Percentiles rank a stretch among this genome's conserved stretches.
Conservation (phyloP, 768 basidiomycete genomes). For the Tephrocybe sp. region DNA sequence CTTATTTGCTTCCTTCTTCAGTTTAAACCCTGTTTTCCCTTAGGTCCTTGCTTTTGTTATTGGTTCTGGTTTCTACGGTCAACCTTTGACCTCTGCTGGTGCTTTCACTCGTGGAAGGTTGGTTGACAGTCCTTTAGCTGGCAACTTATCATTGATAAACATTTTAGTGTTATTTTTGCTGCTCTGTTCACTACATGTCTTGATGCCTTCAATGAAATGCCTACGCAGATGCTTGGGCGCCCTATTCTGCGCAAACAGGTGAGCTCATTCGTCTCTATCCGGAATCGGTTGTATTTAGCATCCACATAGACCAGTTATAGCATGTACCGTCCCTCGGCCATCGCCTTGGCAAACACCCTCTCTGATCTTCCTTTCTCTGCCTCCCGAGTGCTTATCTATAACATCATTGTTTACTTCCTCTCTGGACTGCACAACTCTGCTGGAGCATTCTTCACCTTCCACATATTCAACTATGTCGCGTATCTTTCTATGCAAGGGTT, state of each 20-base stretch:
- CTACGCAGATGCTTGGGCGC: constrained; percentile 75
- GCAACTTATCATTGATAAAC: background rate
- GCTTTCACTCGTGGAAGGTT: constrained; percentile 83
- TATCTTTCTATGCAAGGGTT: constrained; percentile 80
- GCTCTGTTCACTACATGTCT: constrained; percentile 65
- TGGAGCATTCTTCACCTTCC: constrained; percentile 52
- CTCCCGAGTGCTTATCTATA: constrained; percentile 52
- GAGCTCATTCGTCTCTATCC: background rate
- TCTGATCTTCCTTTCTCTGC: constrained; percentile 72
- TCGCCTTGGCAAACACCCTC: constrained; percentile 63
- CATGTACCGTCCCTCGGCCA: constrained; percentile 64
- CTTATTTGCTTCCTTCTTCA: no score
- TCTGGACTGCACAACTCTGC: constrained; percentile 43
- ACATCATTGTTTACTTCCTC: constrained; percentile 72
- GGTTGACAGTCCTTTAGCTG: constrained; percentile 1
- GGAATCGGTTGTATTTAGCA: background rate
- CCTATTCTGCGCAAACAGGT: constrained; percentile 71
- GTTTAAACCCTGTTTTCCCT: constrained; percentile 7
- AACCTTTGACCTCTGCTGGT: constrained; percentile 70
- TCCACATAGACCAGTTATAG: constrained; percentile 48
- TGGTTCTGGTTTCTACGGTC: constrained; percentile 72
- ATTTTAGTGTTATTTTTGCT: constrained; percentile 62
- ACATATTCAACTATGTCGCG: constrained; percentile 63
- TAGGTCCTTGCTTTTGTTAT: constrained; percentile 59
- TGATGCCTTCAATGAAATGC: constrained; percentile 76